A percentile compares a stretch with the other conserved stretches of the same genome.
Evolutionary conservation across 495 filamentous ascomycete genomes (phyloP).

Genomic region (Podospora comata): DNA sequence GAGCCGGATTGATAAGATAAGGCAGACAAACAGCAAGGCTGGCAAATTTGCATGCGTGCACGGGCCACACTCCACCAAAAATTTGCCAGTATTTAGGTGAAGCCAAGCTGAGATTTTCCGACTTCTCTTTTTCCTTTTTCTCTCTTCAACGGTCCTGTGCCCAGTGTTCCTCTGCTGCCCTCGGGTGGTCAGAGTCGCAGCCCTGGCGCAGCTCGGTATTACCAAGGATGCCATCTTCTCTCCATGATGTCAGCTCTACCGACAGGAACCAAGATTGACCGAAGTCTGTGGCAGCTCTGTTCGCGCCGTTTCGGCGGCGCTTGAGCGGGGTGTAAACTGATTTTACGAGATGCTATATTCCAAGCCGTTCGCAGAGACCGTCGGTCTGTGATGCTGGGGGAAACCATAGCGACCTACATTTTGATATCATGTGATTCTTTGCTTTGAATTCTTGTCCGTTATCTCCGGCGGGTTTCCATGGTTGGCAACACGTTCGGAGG

Average conservation of each 20-base stretch:
- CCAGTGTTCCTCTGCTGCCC: conserved; percentile 62
- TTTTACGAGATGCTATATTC: conserved; percentile 78
- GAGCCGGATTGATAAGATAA: conserved; percentile 31
- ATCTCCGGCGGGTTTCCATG: background rate
- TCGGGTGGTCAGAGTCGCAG: conserved; percentile 64
- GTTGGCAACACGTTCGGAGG: background rate
- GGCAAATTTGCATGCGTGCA: conserved; percentile 4
- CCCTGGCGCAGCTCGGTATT: conserved; percentile 77
- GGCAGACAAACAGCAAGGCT: background rate
- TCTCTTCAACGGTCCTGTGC: conserved; percentile 73
- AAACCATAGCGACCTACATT: conserved; percentile 83
- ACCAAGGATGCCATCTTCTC: conserved; percentile 67
- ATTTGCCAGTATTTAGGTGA: conserved; percentile 28
- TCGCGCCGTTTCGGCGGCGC: conserved; percentile 51
- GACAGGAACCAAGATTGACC: conserved; percentile 89
- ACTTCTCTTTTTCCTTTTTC: conserved; percentile 48
- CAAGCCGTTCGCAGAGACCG: conserved; percentile 76
- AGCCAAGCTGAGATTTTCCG: conserved; percentile 3
- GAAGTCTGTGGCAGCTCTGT: conserved; percentile 54
- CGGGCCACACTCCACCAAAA: conserved; percentile 26
- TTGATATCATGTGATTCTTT: conserved; percentile 6
- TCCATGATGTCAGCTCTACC: conserved; percentile 81
- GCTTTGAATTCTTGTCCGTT: conserved; percentile 4
- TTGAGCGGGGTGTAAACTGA: conserved; percentile 50
- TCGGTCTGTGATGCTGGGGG: conserved; percentile 78